These are phyloP conservation scores for Phaseolus coccineus DNA, from an alignment of 331 rosid genomes.

Conservation along the genomic window DNA sequence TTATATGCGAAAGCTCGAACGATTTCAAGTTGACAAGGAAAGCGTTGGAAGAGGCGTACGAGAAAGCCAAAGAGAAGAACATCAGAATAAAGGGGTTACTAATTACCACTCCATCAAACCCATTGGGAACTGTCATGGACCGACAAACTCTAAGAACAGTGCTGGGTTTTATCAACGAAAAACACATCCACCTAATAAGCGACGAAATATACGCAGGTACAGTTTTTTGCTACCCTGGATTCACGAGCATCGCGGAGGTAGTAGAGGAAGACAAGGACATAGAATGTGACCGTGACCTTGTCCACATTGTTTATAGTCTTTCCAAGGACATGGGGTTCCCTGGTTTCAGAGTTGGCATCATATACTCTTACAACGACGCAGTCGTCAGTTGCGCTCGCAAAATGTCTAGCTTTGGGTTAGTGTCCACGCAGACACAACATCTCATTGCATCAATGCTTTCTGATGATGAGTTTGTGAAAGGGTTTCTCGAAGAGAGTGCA, in stretches of 20 bases:
- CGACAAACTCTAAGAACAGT: slow-evolving; percentile 57
- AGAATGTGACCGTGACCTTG: slow-evolving; percentile 57
- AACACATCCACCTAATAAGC: slow-evolving; percentile 65
- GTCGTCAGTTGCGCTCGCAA: slow-evolving; percentile 66
- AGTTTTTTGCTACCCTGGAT: slow-evolving; percentile 59
- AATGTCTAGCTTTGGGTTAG: slow-evolving; percentile 83
- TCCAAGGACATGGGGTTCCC: slow-evolving; percentile 90
- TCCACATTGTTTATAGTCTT: slow-evolving; percentile 84
- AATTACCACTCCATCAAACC: slow-evolving; percentile 84
- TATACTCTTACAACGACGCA: slow-evolving; percentile 74
- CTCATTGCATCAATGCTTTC: slow-evolving; percentile 68
- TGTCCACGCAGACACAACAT: slow-evolving; percentile 73
- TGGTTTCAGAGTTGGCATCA: slow-evolving; percentile 76
- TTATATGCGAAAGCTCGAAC: slow-evolving; percentile 62
- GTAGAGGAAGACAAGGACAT: slow-evolving; percentile 48
- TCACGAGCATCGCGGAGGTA: slow-evolving; percentile 75
- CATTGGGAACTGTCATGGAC: slow-evolving; percentile 71
- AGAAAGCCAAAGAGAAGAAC: slow-evolving; percentile 57
- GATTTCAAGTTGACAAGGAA: slow-evolving; percentile 62
- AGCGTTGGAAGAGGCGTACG: slow-evolving; percentile 68
- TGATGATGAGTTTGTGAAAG: slow-evolving; percentile 60
- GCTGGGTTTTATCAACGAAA: slow-evolving; percentile 62
- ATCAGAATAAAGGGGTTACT: slow-evolving; percentile 72
- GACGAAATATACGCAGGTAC: slow-evolving; percentile 81
- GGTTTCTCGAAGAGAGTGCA: slow-evolving; percentile 56